Percentiles rank a stretch among this genome's conserved stretches.
Conservation (phyloP, 768 basidiomycete species). For the Paxillus ammoniavirescens region DNA sequence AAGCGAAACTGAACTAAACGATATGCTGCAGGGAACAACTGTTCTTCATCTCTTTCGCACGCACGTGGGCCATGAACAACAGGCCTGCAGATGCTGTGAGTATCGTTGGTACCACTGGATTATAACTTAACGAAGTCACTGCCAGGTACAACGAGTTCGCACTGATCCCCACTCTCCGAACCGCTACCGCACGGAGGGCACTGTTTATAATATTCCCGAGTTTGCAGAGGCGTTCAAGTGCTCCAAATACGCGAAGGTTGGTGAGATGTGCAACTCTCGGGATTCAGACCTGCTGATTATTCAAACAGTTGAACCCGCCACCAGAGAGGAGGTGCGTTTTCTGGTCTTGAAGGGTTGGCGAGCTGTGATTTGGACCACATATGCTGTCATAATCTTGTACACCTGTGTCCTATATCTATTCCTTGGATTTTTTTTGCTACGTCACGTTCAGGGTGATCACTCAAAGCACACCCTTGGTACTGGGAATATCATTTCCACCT, state of each 20-base stretch:
- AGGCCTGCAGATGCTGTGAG: conserved; percentile 74
- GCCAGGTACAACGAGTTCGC: conserved; percentile 71
- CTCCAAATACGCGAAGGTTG: conserved; percentile 68
- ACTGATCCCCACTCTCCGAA: conserved; percentile 89
- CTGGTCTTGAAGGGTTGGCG: conserved; percentile 51
- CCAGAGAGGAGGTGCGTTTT: conserved; percentile 74
- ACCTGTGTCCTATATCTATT: neutral
- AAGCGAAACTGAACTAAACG: neutral
- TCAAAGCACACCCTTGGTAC: conserved; percentile 92
- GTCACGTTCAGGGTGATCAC: neutral
- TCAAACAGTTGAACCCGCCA: conserved; percentile 74
- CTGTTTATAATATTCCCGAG: conserved; percentile 81
- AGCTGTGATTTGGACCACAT: neutral
- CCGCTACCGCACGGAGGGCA: conserved; percentile 80
- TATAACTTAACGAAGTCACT: neutral
- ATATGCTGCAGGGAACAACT: conserved; percentile 68
- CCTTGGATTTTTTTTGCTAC: neutral
- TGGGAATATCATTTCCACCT: conserved; percentile 87
- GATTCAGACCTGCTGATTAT: neutral
- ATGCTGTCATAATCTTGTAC: conserved; percentile 13
- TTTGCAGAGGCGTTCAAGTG: conserved; percentile 90
- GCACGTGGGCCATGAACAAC: conserved; percentile 84
- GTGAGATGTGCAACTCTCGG: conserved; percentile 16
- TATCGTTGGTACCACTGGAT: conserved; percentile 8
- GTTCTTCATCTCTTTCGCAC: conserved; percentile 89